Percentiles rank a stretch among this genome's conserved stretches.
phyloP scores from a whole-genome alignment of 768 basidiomycete genomes.

The Pleurotus pulmonarius region DNA sequence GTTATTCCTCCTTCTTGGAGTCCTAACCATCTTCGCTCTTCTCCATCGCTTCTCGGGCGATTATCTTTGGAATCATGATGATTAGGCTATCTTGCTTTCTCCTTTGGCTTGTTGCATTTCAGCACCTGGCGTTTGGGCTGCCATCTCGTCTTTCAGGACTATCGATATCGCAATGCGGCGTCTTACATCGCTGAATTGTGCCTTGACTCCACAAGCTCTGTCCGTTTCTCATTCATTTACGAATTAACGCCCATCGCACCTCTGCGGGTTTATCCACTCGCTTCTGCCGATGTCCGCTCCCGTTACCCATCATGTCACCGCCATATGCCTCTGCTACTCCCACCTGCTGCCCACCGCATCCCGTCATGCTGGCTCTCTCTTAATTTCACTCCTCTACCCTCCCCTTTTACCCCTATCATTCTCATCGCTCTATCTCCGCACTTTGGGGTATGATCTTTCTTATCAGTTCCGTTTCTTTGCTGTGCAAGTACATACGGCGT shows the following conservation, averaged over 20 bases:
- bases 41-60: neutral
- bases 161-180: neutral
- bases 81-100: neutral
- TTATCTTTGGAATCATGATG: neutral
- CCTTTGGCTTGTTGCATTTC: neutral
- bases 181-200: neutral
- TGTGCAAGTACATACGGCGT: too few relatives aligned
- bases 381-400: too few relatives aligned
- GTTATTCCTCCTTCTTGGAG: neutral
- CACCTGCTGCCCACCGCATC: neutral
- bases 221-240: too few relatives aligned
- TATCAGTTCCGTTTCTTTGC: too few relatives aligned
- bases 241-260: too few relatives aligned
- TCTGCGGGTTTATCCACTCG: too few relatives aligned
- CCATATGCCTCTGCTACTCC: neutral
- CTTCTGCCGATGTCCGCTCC: too few relatives aligned
- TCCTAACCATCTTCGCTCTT: neutral
- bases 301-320: neutral
- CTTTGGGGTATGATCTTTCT: neutral
- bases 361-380: too few relatives aligned
- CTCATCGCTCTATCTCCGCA: constrained; percentile 4
- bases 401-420: neutral
- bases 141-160: neutral
- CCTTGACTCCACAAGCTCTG: neutral
- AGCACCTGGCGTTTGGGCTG: too few relatives aligned